Percentiles rank a stretch among this genome's conserved stretches.
phyloP scores from a whole-genome alignment of 2,329 filamentous ascomycete species.

The Cladosporium cucumerinum region DNA sequence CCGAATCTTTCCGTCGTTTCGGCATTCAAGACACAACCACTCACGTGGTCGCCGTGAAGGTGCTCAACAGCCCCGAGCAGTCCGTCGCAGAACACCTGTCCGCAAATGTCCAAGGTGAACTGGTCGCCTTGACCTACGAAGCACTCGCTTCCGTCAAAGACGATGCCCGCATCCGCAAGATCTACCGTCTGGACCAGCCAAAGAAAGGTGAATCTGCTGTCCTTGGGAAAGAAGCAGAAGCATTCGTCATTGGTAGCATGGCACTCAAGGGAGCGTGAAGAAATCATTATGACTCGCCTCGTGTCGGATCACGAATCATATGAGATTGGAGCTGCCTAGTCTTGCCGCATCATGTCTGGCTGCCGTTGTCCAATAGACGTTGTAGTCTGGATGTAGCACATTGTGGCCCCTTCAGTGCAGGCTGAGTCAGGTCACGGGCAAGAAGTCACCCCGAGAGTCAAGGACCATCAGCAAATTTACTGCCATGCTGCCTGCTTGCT shows the following conservation, averaged over 20 bases:
- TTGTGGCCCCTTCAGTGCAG: not conserved
- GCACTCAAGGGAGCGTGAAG: constrained; percentile 62
- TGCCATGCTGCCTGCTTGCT: not conserved
- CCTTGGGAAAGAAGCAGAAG: constrained; percentile 56
- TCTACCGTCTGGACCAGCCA: constrained; percentile 73
- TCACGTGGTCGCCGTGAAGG: constrained; percentile 75
- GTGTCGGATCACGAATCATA: not conserved
- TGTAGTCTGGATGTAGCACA: not conserved
- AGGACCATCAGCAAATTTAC: not conserved
- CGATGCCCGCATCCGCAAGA: constrained; percentile 68
- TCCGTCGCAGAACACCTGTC: constrained; percentile 59
- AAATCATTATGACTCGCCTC: not conserved
- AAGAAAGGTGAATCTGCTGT: constrained; percentile 31
- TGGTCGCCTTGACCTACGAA: constrained; percentile 60
- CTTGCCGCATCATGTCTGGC: not conserved
- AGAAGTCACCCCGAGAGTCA: not conserved
- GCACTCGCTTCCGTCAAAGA: constrained; percentile 61
- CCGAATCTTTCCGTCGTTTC: constrained; percentile 85
- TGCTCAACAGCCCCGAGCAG: constrained; percentile 48
- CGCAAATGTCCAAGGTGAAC: constrained; percentile 59
- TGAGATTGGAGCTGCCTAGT: not conserved
- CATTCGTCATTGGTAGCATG: constrained; percentile 70
- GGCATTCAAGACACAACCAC: constrained; percentile 71
- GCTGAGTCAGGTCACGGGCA: not conserved
- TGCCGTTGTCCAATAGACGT: not conserved